Evolutionary conservation across 1,139 yeast genomes (phyloP).

Genomic region (Eremothecium gossypii): DNA sequence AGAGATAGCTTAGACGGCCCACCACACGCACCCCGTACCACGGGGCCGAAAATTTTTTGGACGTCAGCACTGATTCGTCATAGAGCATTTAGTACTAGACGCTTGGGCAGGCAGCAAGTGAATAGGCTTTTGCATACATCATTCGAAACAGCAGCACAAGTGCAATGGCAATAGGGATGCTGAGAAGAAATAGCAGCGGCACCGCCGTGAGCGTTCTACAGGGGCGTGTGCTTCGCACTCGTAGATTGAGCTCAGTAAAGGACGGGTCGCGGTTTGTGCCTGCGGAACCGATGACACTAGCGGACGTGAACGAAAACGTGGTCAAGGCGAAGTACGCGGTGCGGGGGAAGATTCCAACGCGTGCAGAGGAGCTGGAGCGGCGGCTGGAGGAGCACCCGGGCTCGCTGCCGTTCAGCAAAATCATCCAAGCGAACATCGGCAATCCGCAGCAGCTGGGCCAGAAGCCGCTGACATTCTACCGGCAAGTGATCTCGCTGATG

Average conservation of each 20-base stretch:
- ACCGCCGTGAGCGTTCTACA: neutral
- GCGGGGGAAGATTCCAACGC: constrained; percentile 83
- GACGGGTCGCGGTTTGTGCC: constrained; percentile 16
- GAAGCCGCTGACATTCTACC: constrained; percentile 86
- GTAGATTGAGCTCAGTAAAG: neutral
- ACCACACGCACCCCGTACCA: no score
- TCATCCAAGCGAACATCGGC: constrained; percentile 88
- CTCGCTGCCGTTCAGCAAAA: constrained; percentile 64
- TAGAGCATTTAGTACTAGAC: no score
- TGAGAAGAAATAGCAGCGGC: neutral
- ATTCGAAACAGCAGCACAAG: neutral
- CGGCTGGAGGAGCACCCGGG: constrained; percentile 45
- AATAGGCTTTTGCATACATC: neutral
- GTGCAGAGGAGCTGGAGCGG: constrained; percentile 74
- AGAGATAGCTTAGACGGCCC: no score
- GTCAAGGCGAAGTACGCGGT: constrained; percentile 90
- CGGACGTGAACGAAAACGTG: constrained; percentile 63
- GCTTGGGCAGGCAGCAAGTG: no score
- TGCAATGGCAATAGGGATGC: neutral
- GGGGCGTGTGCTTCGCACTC: no score
- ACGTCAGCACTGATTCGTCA: no score
- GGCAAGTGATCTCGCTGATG: constrained; percentile 77
- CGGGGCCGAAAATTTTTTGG: no score
- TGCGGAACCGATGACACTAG: constrained; percentile 30
- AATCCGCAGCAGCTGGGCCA: constrained; percentile 96